A percentile compares a stretch with the other conserved stretches of the same genome.
Conservation (phyloP, 2,329 filamentous ascomycete genomes). For the Purpureocillium takamizusanense region DNA sequence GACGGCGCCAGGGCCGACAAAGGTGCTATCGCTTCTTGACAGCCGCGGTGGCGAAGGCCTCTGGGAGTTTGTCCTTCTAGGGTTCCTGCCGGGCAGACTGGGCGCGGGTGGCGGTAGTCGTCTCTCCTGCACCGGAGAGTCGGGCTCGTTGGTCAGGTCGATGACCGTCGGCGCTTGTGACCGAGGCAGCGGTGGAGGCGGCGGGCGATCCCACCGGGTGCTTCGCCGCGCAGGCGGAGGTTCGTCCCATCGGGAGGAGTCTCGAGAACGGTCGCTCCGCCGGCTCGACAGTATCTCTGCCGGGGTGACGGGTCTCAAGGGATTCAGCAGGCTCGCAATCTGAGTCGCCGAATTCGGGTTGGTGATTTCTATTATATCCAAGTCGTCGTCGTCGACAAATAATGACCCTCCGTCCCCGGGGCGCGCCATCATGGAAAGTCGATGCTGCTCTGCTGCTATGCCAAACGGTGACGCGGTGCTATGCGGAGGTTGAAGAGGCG, state of each 20-base stretch:
- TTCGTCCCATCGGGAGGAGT: neutral
- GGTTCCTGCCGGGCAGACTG: slow-evolving; percentile 19
- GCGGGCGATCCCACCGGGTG: neutral
- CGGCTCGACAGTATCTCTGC: no score
- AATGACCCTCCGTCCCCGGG: slow-evolving; percentile 7
- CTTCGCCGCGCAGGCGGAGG: no score
- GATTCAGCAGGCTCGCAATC: slow-evolving; percentile 7
- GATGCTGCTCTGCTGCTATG: neutral
- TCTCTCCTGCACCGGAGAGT: slow-evolving; percentile 32
- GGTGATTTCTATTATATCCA: slow-evolving; percentile 16
- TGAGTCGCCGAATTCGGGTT: slow-evolving; percentile 9
- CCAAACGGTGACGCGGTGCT: no score
- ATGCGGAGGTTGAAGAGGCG: neutral
- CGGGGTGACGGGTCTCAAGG: neutral
- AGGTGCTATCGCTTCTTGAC: slow-evolving; percentile 34
- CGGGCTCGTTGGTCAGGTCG: slow-evolving; percentile 41
- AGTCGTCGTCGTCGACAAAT: slow-evolving; percentile 14
- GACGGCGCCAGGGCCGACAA: slow-evolving; percentile 24
- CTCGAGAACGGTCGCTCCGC: no score
- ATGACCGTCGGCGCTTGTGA: slow-evolving; percentile 26
- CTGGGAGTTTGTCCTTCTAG: slow-evolving; percentile 31
- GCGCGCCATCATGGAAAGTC: slow-evolving; percentile 7
- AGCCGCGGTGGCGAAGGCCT: slow-evolving; percentile 31
- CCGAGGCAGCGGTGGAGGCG: neutral
- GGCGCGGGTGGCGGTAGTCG: slow-evolving; percentile 12